phyloP scores from a whole-genome alignment of 208 protist genomes.

The Leishmania lainsoni region DNA sequence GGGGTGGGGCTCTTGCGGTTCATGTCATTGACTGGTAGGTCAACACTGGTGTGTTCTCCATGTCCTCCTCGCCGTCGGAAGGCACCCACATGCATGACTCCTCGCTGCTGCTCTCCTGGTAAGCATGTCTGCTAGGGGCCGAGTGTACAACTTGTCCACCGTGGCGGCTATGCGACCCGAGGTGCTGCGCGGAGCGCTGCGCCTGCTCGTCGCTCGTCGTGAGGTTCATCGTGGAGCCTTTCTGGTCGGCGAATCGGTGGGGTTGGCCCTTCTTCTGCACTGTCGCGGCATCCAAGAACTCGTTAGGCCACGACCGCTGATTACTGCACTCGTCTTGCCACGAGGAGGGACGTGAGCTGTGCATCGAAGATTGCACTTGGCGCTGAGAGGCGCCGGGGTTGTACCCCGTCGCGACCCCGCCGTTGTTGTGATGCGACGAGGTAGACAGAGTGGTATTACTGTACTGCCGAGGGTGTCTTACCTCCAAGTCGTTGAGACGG shows the following conservation, averaged over 20 bases:
- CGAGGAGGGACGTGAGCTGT: constrained; percentile 19
- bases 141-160: constrained; percentile 8
- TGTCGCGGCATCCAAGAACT: constrained; percentile 35
- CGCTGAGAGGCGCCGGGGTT: not conserved
- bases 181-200: constrained; percentile 11
- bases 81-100: constrained; percentile 32
- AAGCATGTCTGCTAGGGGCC: not conserved
- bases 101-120: constrained; percentile 35
- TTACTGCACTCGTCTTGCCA: not conserved
- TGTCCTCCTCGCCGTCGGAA: constrained; percentile 24
- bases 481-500: constrained; percentile 30
- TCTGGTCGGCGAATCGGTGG: constrained; percentile 23
- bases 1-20: constrained; percentile 28
- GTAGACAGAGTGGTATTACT: not conserved
- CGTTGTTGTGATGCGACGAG: constrained; percentile 8
- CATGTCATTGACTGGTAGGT: constrained; percentile 17
- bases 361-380: not conserved
- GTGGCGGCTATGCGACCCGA: constrained; percentile 15
- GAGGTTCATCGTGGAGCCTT: not conserved
- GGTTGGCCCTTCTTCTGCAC: constrained; percentile 51
- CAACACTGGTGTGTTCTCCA: constrained; percentile 2
- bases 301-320: constrained; percentile 29
- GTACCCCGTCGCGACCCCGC: not conserved
- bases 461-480: not conserved
- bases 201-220: constrained; percentile 21